Evolutionary conservation across 108 stramenopile species (phyloP).

Genomic region (Bacterosira constricta): DNA sequence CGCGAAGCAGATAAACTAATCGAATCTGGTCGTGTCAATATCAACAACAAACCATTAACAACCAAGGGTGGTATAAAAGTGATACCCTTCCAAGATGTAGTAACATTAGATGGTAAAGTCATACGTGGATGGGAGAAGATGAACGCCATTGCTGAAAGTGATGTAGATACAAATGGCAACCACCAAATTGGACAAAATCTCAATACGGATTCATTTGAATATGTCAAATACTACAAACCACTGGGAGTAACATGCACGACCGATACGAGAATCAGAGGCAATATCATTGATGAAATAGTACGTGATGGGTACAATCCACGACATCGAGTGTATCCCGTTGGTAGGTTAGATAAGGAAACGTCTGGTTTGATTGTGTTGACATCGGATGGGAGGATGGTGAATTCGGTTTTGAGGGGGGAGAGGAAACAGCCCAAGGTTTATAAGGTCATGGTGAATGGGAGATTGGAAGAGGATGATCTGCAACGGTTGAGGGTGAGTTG

Average conservation of each 20-base stretch:
- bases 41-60: slow-evolving; percentile 48
- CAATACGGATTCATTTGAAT: too few species aligned
- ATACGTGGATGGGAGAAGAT: slow-evolving; percentile 71
- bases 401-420: slow-evolving; percentile 58
- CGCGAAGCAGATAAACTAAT: slow-evolving; percentile 76
- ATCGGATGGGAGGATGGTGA: slow-evolving; percentile 80
- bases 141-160: slow-evolving; percentile 25
- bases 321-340: slow-evolving; percentile 81
- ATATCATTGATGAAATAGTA: slow-evolving; percentile 62
- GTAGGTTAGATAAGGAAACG: slow-evolving; percentile 81
- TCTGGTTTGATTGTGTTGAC: slow-evolving; percentile 76
- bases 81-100: slow-evolving; percentile 56
- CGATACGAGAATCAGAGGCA: slow-evolving; percentile 54
- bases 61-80: slow-evolving; percentile 39
- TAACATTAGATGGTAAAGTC: slow-evolving; percentile 60
- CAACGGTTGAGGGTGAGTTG: slow-evolving; percentile 40
- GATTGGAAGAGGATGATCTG: slow-evolving; percentile 43
- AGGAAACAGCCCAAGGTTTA: slow-evolving; percentile 68
- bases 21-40: slow-evolving; percentile 53
- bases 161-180: too few species aligned
- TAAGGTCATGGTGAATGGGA: slow-evolving; percentile 57
- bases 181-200: too few species aligned
- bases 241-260: slow-evolving; percentile 79
- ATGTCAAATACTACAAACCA: slow-evolving; percentile 80
- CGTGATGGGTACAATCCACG: slow-evolving; percentile 46